phyloP scores from a whole-genome alignment of 2,329 filamentous ascomycete species.

The Calonectria henricotiae region DNA sequence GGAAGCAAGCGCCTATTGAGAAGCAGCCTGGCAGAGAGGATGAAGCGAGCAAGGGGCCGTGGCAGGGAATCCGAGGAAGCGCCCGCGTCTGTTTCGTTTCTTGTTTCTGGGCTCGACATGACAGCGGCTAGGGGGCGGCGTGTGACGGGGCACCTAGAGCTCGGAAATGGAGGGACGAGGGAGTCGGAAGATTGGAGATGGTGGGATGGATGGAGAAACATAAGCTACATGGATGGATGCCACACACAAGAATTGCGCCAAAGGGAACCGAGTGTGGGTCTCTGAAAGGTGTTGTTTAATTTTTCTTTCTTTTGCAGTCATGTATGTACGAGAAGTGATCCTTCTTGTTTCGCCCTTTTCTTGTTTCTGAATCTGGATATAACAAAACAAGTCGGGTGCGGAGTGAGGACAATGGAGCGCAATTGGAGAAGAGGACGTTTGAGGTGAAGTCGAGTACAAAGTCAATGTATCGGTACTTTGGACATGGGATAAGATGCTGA shows the following conservation, averaged over 20 bases:
- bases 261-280: slow-evolving; percentile 27
- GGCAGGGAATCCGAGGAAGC: slow-evolving; percentile 46
- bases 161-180: slow-evolving; percentile 24
- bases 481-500: slow-evolving; percentile 22
- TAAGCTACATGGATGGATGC: slow-evolving; percentile 30
- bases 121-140: slow-evolving; percentile 46
- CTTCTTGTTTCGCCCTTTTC: slow-evolving; percentile 13
- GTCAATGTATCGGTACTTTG: slow-evolving; percentile 49
- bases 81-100: slow-evolving; percentile 54
- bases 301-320: slow-evolving; percentile 26
- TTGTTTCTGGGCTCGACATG: slow-evolving; percentile 47
- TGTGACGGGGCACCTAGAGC: slow-evolving; percentile 27
- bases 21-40: slow-evolving; percentile 33
- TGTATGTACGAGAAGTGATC: slow-evolving; percentile 17
- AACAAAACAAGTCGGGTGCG: neutral
- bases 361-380: slow-evolving; percentile 19
- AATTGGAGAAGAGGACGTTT: slow-evolving; percentile 28
- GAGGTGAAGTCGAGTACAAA: slow-evolving; percentile 38
- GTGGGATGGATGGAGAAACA: slow-evolving; percentile 33
- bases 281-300: slow-evolving; percentile 16
- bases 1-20: slow-evolving; percentile 16
- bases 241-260: slow-evolving; percentile 22
- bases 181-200: slow-evolving; percentile 20
- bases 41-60: slow-evolving; percentile 41
- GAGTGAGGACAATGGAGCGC: slow-evolving; percentile 3